Conservation (phyloP, 2,329 filamentous ascomycete species). For the Penicillium carneum region DNA sequence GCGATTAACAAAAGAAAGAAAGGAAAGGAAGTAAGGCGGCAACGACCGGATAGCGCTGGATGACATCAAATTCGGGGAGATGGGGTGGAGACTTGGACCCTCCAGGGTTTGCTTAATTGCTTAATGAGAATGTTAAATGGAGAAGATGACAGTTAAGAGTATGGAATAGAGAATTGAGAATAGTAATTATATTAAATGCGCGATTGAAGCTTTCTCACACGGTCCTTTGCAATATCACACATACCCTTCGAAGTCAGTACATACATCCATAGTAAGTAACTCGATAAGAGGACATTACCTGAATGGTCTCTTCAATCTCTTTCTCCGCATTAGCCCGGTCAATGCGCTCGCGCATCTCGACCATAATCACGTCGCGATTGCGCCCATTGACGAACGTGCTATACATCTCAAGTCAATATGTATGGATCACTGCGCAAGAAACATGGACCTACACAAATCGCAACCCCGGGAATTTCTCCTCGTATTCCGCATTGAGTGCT, state of each 20-base stretch:
- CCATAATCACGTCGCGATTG: conserved; percentile 75
- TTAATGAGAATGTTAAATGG: neutral
- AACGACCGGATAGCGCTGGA: conserved; percentile 33
- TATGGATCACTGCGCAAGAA: neutral
- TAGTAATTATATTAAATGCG: conserved; percentile 22
- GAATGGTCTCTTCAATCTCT: conserved; percentile 76
- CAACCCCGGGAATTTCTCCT: conserved; percentile 79
- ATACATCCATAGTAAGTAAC: neutral
- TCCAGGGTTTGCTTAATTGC: conserved; percentile 3
- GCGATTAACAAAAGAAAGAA: neutral
- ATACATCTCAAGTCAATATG: conserved; percentile 15
- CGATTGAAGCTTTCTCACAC: conserved; percentile 68
- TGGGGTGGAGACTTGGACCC: conserved; percentile 16
- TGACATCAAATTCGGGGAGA: conserved; percentile 40
- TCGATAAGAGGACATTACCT: conserved; percentile 58
- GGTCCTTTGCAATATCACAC: conserved; percentile 86
- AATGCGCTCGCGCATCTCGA: conserved; percentile 80
- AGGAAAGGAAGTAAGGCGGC: conserved; percentile 26
- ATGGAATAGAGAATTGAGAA: neutral
- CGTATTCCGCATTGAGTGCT: conserved; percentile 77
- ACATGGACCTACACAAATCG: conserved; percentile 68
- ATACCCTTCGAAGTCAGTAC: conserved; percentile 69
- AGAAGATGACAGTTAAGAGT: too few relatives aligned
- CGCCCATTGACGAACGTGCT: conserved; percentile 88
- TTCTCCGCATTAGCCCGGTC: conserved; percentile 67